These are phyloP conservation scores for Tillandsia leiboldiana DNA, from an alignment of 176 grass and related monocot species.

Conservation along the genomic window DNA sequence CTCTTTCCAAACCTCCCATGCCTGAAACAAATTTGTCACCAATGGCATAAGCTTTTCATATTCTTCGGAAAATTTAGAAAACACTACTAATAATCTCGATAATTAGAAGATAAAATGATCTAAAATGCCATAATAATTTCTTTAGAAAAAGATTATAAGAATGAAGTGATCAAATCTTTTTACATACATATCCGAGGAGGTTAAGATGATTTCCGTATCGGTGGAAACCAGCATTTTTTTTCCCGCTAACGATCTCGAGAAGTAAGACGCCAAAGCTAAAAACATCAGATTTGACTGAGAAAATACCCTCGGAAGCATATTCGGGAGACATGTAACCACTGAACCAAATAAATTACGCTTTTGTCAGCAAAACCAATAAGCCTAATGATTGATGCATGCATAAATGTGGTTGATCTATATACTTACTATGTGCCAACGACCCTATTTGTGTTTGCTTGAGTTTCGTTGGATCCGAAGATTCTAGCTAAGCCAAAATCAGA, in stretches of 20 bases:
- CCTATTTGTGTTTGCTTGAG: conserved; percentile 21
- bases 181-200: conserved; percentile 33
- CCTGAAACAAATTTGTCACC: background rate
- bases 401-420: background rate
- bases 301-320: conserved; percentile 32
- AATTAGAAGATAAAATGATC: background rate
- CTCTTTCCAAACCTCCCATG: conserved; percentile 24
- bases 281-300: conserved; percentile 27
- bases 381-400: background rate
- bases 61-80: background rate
- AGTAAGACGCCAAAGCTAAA: conserved; percentile 36
- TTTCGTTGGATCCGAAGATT: conserved; percentile 24
- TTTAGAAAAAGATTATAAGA: background rate
- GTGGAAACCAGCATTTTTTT: conserved; percentile 22
- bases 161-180: background rate
- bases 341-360: background rate
- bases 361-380: background rate
- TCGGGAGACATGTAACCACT: conserved; percentile 25
- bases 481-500: conserved; percentile 32
- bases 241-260: conserved; percentile 34
- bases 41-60: background rate
- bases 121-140: background rate
- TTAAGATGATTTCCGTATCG: conserved; percentile 13
- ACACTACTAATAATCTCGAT: background rate
- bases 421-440: conserved; percentile 31